These are phyloP conservation scores for Candida jianshihensis DNA, from an alignment of 805 yeast genomes.

Conservation along the genomic window DNA sequence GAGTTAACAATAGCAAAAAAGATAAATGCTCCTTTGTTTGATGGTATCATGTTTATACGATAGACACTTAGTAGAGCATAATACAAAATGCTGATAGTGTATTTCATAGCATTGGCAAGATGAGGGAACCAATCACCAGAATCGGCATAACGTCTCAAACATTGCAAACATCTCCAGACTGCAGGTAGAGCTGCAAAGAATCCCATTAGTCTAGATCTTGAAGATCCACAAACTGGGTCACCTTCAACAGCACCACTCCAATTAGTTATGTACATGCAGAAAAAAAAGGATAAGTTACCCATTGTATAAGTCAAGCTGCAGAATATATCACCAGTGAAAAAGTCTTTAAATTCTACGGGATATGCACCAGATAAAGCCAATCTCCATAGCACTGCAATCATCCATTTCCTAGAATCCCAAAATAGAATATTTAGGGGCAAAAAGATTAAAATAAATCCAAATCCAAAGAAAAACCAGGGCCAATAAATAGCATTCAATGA, in stretches of 20 bases:
- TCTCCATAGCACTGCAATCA: constrained; percentile 64
- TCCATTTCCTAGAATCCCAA: constrained; percentile 70
- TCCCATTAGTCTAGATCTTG: constrained; percentile 72
- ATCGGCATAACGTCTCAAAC: constrained; percentile 84
- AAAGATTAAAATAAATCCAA: constrained; percentile 39
- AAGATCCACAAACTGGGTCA: constrained; percentile 60
- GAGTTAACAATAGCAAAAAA: constrained; percentile 72
- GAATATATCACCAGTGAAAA: constrained; percentile 85
- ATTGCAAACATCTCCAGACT: constrained; percentile 86
- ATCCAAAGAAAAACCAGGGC: constrained; percentile 72
- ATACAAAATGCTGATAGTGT: constrained; percentile 57
- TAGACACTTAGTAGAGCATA: constrained; percentile 71
- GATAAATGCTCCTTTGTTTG: constrained; percentile 52
- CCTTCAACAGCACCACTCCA: constrained; percentile 52
- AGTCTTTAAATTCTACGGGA: constrained; percentile 94
- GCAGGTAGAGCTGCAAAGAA: constrained; percentile 80
- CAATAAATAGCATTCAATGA: constrained; percentile 59
- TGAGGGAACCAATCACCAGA: constrained; percentile 97
- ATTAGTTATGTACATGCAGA: constrained; percentile 69
- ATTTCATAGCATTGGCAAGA: constrained; percentile 80
- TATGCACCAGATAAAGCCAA: constrained; percentile 75
- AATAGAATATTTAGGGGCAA: constrained; percentile 57
- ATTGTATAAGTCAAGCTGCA: constrained; percentile 84
- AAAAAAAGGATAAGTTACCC: constrained; percentile 78
- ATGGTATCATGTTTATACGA: constrained; percentile 45